Percentiles rank a stretch among this genome's conserved stretches.
These are phyloP conservation scores for Wallacemonas collosoma DNA, from an alignment of 208 protist species.

Conservation along the genomic window DNA sequence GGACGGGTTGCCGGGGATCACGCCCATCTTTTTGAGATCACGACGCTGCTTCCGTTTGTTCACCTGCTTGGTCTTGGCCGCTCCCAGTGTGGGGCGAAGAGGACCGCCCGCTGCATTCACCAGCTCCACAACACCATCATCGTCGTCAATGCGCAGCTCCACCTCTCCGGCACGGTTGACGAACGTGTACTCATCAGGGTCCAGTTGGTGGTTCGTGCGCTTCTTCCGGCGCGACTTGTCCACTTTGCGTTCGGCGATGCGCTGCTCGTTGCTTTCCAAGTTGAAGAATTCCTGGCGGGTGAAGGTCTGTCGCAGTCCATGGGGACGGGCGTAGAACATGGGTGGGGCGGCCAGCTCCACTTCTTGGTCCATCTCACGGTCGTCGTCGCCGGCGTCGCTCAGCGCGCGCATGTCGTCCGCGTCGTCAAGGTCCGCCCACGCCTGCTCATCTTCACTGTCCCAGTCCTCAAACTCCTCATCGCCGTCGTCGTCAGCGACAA, in stretches of 20 bases:
- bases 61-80: conserved; percentile 40
- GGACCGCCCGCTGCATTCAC: conserved; percentile 27
- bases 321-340: conserved; percentile 78
- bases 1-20: conserved; percentile 59
- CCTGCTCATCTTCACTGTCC: conserved; percentile 68
- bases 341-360: conserved; percentile 24
- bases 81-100: conserved; percentile 28
- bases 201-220: conserved; percentile 80
- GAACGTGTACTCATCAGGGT: conserved; percentile 71
- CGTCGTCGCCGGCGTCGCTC: conserved; percentile 39
- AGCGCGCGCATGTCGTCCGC: conserved; percentile 47
- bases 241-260: conserved; percentile 37
- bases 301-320: conserved; percentile 35
- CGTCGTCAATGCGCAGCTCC: conserved; percentile 85
- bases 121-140: conserved; percentile 85
- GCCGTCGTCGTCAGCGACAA: conserved; percentile 16
- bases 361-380: conserved; percentile 29
- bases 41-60: conserved; percentile 73
- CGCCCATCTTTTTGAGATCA: conserved; percentile 59
- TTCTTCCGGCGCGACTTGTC: conserved; percentile 45
- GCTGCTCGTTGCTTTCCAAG: conserved; percentile 54
- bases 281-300: conserved; percentile 84
- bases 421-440: conserved; percentile 70
- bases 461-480: conserved; percentile 47
- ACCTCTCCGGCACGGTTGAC: conserved; percentile 80